A percentile compares a stretch with the other conserved stretches of the same genome.
Evolutionary conservation across 768 basidiomycete species (phyloP).

Genomic region (Chalciporus chontae): DNA sequence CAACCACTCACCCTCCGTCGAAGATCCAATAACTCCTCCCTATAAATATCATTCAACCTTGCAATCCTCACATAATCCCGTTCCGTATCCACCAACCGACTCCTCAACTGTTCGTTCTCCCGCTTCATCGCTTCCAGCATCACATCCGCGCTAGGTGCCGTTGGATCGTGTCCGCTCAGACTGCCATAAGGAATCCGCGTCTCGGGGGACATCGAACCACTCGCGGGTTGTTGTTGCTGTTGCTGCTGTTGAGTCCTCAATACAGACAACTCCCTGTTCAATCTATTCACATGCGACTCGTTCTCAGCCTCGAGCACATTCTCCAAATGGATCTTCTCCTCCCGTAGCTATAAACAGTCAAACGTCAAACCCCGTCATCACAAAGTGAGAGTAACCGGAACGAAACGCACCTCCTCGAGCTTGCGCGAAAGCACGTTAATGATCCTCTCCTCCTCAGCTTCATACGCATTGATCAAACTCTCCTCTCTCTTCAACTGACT

Average conservation of each 20-base stretch:
- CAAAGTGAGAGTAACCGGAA: background rate
- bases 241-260: constrained; percentile 58
- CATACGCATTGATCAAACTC: constrained; percentile 82
- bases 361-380: background rate
- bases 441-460: constrained; percentile 87
- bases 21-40: constrained; percentile 80
- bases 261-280: constrained; percentile 66
- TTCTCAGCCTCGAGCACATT: constrained; percentile 81
- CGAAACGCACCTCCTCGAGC: constrained; percentile 62
- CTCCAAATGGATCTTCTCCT: constrained; percentile 82
- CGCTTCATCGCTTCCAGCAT: constrained; percentile 73
- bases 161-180: constrained; percentile 26
- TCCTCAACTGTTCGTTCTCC: constrained; percentile 76
- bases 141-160: constrained; percentile 43
- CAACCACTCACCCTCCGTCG: constrained; percentile 60
- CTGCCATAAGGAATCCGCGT: constrained; percentile 1
- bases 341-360: constrained; percentile 52
- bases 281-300: constrained; percentile 78
- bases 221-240: constrained; percentile 17
- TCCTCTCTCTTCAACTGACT: constrained; percentile 53
- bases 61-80: constrained; percentile 71
- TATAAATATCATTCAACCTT: constrained; percentile 76
- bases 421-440: constrained; percentile 81
- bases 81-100: constrained; percentile 67
- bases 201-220: constrained; percentile 26